phyloP scores from a whole-genome alignment of 2,329 filamentous ascomycete species.

The Lachnellula cervina region DNA sequence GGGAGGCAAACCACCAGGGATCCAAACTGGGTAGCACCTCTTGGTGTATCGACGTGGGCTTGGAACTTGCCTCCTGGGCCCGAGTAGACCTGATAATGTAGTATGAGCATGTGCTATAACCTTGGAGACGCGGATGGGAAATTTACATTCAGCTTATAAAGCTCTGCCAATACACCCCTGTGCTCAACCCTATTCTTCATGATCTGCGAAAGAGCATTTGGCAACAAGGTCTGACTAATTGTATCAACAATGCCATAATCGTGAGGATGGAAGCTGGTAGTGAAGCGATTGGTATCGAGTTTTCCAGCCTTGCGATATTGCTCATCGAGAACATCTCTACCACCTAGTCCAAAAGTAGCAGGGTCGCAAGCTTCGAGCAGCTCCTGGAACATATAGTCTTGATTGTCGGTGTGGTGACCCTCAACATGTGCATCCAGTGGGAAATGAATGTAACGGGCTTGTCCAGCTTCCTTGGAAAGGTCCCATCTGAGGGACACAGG shows the following conservation, averaged over 20 bases:
- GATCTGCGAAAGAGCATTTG: not conserved
- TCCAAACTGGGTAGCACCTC: constrained; percentile 43
- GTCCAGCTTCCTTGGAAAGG: not conserved
- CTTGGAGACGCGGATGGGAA: not conserved
- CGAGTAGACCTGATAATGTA: constrained; percentile 41
- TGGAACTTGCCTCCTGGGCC: constrained; percentile 48
- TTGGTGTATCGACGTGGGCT: constrained; percentile 49
- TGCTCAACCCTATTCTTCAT: not conserved
- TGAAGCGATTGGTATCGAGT: constrained; percentile 41
- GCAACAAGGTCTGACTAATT: not conserved
- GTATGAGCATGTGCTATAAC: not conserved
- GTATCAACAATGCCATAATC: constrained; percentile 16
- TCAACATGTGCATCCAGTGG: not conserved
- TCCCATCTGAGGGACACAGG: constrained; percentile 1
- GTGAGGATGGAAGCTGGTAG: constrained; percentile 46
- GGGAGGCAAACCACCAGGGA: constrained; percentile 48
- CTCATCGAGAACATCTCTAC: constrained; percentile 46
- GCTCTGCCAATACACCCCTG: constrained; percentile 2
- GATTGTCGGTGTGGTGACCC: too few relatives aligned
- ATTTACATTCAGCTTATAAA: constrained; percentile 13
- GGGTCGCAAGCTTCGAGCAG: too few relatives aligned
- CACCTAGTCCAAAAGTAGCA: too few relatives aligned
- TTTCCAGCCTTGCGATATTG: constrained; percentile 48
- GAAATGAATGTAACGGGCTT: not conserved
- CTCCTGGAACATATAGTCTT: too few relatives aligned